Evolutionary conservation across 257 asterid species (phyloP), one percentile per base, ranked within the genome.

Genomic region (Scutellaria baicalensis): DNA sequence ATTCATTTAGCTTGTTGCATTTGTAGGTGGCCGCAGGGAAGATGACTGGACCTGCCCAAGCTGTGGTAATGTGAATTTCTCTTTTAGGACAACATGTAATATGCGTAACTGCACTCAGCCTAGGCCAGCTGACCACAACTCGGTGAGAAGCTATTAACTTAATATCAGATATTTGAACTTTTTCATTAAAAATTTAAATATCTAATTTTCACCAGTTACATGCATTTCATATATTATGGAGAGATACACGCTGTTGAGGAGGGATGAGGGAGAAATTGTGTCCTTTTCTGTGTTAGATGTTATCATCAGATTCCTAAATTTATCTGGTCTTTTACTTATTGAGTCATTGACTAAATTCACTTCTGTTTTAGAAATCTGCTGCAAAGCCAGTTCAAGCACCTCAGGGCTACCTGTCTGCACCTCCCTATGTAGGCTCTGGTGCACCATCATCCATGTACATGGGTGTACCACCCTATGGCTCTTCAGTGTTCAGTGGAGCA

Each of bases 11-110:
- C 23, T 64, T 77, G 33, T 63, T 73, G 48, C 66, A 16, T 59
- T 57, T 81, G 64, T 70, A 91, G 96, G 97, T 74, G 93, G 91
- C 33, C 95, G 97, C 35, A 86, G 97, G 79, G 97, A 91, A 84
- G 97, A 91, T 85, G 97, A 91, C 69, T 91, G 96, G 97, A 91
- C 96, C 38, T 91, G 97, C 66, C 91, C 95, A 10, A 91, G 96
- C 79, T 91, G 96, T 78, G 95, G 96, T 43, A 88, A 88, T 54
- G 97, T 88, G 61, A 91, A 91, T 84, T 91, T 86, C 80, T 90
- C 97, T 43, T 90, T 90, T 77, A 82, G 95, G 82, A 90, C 97
- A 45, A 90, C 95, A 39, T 90, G 97, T 79, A 90, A 90, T 66
- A 90, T 86, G 95, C 95, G 88, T 21, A 90, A 90, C 80, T 90